phyloP scores from a whole-genome alignment of 164 flowering plant genomes.

The Berberis vulgaris region DNA sequence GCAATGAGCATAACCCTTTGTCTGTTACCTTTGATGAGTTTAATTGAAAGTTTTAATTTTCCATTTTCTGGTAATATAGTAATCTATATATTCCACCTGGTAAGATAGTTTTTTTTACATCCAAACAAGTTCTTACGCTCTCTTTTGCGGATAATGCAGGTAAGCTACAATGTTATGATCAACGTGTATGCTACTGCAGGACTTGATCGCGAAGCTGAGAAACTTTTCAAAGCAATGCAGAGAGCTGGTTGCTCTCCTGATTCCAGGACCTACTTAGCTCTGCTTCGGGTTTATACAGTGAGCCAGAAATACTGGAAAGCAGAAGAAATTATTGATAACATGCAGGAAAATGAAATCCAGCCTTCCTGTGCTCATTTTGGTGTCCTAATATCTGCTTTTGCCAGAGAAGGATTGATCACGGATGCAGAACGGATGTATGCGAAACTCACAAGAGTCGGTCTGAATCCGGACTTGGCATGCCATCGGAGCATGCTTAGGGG shows the following conservation, averaged over 20 bases:
- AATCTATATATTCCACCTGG: neutral
- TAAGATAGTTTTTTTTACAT: neutral
- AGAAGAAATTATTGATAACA: conserved; percentile 41
- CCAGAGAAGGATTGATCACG: conserved; percentile 42
- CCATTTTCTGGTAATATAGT: neutral
- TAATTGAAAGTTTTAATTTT: no score
- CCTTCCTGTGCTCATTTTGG: conserved; percentile 52
- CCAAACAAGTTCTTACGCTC: neutral
- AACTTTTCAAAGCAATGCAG: conserved; percentile 54
- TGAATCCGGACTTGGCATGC: conserved; percentile 49
- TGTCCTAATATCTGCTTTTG: conserved; percentile 36
- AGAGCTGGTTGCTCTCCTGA: conserved; percentile 51
- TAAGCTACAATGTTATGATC: conserved; percentile 79
- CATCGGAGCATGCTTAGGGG: conserved; percentile 53
- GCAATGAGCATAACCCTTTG: no score
- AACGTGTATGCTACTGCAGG: conserved; percentile 50
- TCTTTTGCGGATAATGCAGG: conserved; percentile 27
- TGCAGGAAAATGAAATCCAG: conserved; percentile 42
- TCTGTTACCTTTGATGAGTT: no score
- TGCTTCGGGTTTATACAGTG: conserved; percentile 50
- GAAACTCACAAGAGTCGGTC: conserved; percentile 26
- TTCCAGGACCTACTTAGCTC: conserved; percentile 60
- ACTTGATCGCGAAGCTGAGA: conserved; percentile 47
- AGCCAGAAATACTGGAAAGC: conserved; percentile 48
- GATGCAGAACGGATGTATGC: conserved; percentile 60